These are phyloP conservation scores for Coniochaeta sp. DNA, from an alignment of 2,329 filamentous ascomycete species.

Conservation along the genomic window DNA sequence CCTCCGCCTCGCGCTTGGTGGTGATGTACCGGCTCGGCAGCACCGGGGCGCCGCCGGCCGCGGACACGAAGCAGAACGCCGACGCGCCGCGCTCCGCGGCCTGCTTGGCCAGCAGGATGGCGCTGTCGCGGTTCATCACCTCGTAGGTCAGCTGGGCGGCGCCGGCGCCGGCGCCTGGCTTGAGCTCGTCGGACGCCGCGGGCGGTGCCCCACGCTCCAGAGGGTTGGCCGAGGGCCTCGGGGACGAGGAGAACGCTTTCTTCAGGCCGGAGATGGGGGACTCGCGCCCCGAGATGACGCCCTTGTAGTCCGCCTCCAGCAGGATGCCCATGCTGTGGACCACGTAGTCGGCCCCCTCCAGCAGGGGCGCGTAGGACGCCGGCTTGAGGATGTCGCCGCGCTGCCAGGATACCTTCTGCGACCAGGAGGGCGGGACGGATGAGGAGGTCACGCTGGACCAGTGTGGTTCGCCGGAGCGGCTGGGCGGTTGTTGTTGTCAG, in stretches of 20 bases:
- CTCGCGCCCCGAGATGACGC: conserved; percentile 75
- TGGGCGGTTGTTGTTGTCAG: conserved; percentile 26
- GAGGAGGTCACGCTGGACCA: conserved; percentile 78
- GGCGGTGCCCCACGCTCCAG: conserved; percentile 52
- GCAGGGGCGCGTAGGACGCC: conserved; percentile 66
- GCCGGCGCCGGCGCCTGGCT: conserved; percentile 40
- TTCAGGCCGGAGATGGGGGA: conserved; percentile 72
- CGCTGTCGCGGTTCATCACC: conserved; percentile 90
- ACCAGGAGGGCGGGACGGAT: conserved; percentile 67
- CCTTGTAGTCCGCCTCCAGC: conserved; percentile 96
- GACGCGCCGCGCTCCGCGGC: conserved; percentile 56
- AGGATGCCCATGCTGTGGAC: conserved; percentile 95
- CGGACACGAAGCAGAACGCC: conserved; percentile 83
- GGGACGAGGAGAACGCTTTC: conserved; percentile 66
- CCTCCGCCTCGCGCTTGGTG: conserved; percentile 89
- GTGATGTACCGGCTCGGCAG: conserved; percentile 79
- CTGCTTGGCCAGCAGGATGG: conserved; percentile 75
- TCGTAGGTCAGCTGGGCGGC: conserved; percentile 67
- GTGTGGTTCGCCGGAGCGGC: conserved; percentile 81
- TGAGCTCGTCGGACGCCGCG: conserved; percentile 51
- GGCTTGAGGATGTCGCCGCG: conserved; percentile 83
- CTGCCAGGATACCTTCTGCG: conserved; percentile 77
- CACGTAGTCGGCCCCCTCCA: conserved; percentile 74
- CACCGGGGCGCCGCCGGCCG: conserved; percentile 76
- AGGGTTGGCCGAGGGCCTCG: conserved; percentile 60